phyloP scores from a whole-genome alignment of 2,329 filamentous ascomycete genomes.

The Pseudocercospora fuligena region DNA sequence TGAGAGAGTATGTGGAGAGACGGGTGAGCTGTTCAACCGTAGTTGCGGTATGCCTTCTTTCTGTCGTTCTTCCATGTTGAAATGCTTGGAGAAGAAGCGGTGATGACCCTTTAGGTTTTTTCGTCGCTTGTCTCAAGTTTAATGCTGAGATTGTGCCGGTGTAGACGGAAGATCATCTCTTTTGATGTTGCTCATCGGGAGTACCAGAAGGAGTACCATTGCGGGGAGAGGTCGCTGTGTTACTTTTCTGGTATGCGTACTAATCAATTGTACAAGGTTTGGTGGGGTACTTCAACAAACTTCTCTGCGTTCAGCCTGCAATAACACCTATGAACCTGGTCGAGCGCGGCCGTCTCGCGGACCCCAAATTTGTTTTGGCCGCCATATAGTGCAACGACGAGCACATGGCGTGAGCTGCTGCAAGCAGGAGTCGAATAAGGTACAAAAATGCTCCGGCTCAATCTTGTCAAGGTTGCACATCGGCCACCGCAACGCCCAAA shows the following conservation, averaged over 20 bases:
- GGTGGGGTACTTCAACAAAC: neutral
- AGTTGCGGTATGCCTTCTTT: neutral
- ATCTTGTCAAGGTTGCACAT: constrained; percentile 22
- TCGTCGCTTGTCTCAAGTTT: too few species aligned
- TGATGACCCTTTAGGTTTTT: neutral
- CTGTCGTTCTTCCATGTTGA: neutral
- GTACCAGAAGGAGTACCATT: neutral
- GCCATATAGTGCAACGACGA: too few species aligned
- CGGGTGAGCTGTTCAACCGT: too few species aligned
- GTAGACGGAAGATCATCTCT: neutral
- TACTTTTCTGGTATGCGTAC: neutral
- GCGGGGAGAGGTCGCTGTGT: neutral
- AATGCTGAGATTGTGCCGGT: neutral
- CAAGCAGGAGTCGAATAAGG: too few species aligned
- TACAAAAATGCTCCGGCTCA: neutral
- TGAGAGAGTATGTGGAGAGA: neutral
- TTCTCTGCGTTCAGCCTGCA: neutral
- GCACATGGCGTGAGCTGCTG: neutral
- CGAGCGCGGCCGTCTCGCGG: too few species aligned
- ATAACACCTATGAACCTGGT: neutral
- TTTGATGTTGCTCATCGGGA: neutral
- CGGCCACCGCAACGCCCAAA: constrained; percentile 28
- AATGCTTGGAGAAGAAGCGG: neutral
- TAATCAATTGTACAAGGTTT: neutral
- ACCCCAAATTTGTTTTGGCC: neutral